Base-by-base conservation (phyloP, 352 stramenopile species). In the Phytophthora boehmeriae region DNA sequence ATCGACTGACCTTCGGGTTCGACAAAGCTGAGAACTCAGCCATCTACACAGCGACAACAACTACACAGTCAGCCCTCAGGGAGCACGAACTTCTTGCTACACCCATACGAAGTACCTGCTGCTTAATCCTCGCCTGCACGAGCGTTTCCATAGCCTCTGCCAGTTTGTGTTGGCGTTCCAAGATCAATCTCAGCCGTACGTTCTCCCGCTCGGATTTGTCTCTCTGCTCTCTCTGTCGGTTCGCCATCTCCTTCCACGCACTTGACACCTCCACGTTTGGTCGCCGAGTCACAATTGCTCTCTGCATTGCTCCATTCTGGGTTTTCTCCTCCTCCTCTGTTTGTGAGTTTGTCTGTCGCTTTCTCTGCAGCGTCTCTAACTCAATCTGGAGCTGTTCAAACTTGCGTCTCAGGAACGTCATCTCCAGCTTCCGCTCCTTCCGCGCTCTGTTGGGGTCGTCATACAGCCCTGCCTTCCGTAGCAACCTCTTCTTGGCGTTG, bases 361-460 rank as follows among this genome's bases (percentile, higher is more conserved):
- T 46, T 22, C 5, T 43, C 44, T 69, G 53, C 39, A 76, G 20
- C 54, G 63, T 62, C 41, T 56, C 41, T 11, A 81, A 59, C 42
- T 74, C 66, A 30, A 66, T 54, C 48, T 81, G 58, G 25, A 81
- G 46, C 38, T 78, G 69, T 35, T 63, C 46, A 14, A 81, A 62
- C 20, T 74, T 76, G 20, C 57, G 58, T 2, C 55, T 61, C 17
- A 81, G 44, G 43, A 66, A 81, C 34, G 70, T 64, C 45, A 78
- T 69, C 53, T 81, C 69, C 13, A 78, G 62, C 35, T 68, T 73
- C 22, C 72, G 66, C 43, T 75, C 68, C 54, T 80, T 74, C n/a
- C 72, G 41, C 32, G 69, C 72, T 34, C 74, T 63, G 59, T 80
- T 80, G 35, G 72, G 55, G 28, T 76, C 62, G 49, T 70, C 55